Conservation (phyloP, 2,329 filamentous ascomycete genomes). For the Talaromyces albobiverticillius region DNA sequence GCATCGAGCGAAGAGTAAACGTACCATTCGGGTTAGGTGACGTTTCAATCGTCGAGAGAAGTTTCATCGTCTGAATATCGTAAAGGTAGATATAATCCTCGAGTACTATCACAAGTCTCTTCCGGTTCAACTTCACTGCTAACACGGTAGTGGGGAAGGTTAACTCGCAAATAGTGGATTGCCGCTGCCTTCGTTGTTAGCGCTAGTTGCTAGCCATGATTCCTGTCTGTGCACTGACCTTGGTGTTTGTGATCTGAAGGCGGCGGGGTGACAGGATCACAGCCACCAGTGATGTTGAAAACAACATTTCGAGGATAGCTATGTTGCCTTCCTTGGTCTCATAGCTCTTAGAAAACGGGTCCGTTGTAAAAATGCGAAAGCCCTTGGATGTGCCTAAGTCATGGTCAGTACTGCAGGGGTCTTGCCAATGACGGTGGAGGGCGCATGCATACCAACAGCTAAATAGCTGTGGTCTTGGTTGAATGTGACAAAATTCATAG, state of each 20-base stretch:
- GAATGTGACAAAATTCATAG: slow-evolving; percentile 97
- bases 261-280: slow-evolving; percentile 88
- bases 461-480: slow-evolving; percentile 98
- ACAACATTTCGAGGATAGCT: slow-evolving; percentile 96
- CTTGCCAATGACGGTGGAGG: not conserved
- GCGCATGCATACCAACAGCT: slow-evolving; percentile 70
- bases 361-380: slow-evolving; percentile 94
- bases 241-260: slow-evolving; percentile 95
- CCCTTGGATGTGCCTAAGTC: slow-evolving; percentile 78
- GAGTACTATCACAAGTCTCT: slow-evolving; percentile 86
- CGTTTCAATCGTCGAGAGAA: slow-evolving; percentile 87
- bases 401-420: slow-evolving; percentile 1
- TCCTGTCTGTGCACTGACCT: slow-evolving; percentile 54
- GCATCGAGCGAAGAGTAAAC: slow-evolving; percentile 5
- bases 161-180: slow-evolving; percentile 93
- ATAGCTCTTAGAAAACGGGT: slow-evolving; percentile 92
- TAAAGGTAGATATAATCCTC: slow-evolving; percentile 98
- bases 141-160: slow-evolving; percentile 97
- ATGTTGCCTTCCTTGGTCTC: slow-evolving; percentile 94
- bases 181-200: slow-evolving; percentile 46
- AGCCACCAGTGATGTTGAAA: slow-evolving; percentile 94
- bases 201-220: slow-evolving; percentile 9
- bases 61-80: slow-evolving; percentile 97
- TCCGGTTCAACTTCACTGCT: slow-evolving; percentile 89
- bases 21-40: slow-evolving; percentile 81